Base-by-base conservation (phyloP, 2,329 filamentous ascomycete genomes). In the Beauveria medogensis region DNA sequence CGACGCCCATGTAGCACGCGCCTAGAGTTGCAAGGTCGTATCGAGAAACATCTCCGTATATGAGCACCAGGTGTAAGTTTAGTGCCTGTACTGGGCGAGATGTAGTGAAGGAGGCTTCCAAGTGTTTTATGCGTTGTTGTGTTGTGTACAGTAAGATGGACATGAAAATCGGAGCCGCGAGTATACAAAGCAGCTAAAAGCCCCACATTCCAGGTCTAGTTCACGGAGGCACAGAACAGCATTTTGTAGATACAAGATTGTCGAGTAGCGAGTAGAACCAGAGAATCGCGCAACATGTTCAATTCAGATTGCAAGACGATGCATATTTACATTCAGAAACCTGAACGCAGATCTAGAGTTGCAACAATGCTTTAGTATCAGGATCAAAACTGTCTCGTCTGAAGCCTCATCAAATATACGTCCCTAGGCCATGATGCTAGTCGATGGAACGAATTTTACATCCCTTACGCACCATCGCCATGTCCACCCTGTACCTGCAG, bases 401-500 rank as follows among this genome's bases (percentile, higher is more conserved):
- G 34, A 46, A 8, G 37, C 41, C 48, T n/a, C 20, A 37, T 46
- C 57, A 47, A 41, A 44, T 54, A 28, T 59, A 59, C 48, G 20
- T 26, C 26, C 37, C 20, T 16, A 20, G 24, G 20, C 26, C n/a
- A 40, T 37, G 30, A 34, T 52, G 48, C 47, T 53, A 53, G 10
- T 51, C 30, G 34, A 43, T 47, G 47, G 28, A 59, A 46, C 57
- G 24, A 14, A 28, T 22, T 47, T 43, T 7, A 41, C 8, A 22
- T 54, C n/a, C 20, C 24, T 9, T 46, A 53, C 24, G 7, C n/a
- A 26, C 14, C 57, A 20, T 37, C 26, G 37, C 20, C 22, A 5
- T 52, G 28, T 40, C 59, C 59, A 47, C 34, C 14, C 59, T 55
- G 59, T 55, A 51, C 59, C 59, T 52, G 59, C 59, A 55, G 59